Conservation (phyloP, 345 rosid species). For the Citrus medica region DNA sequence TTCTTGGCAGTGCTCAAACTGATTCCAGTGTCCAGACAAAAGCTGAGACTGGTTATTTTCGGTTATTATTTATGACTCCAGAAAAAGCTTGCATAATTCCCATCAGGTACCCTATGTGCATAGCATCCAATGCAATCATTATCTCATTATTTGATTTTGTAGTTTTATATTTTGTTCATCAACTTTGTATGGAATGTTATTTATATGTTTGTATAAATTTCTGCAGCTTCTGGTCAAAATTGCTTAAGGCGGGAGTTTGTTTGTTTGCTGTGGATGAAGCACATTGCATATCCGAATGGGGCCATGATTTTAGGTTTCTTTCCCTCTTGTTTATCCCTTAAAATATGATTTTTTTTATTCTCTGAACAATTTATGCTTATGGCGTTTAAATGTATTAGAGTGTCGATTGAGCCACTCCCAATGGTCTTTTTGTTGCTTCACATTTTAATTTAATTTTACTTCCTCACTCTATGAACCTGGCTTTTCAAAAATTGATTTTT, state of each 20-base stretch:
- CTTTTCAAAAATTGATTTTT: not conserved
- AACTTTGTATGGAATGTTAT: not conserved
- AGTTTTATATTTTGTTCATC: not conserved
- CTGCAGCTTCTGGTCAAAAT: constrained; percentile 40
- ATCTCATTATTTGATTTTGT: not conserved
- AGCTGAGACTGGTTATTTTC: constrained; percentile 40
- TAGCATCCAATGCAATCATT: not conserved
- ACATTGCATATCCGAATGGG: constrained; percentile 57
- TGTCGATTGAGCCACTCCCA: not conserved
- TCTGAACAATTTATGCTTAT: not conserved
- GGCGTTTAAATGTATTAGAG: not conserved
- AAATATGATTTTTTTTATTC: not conserved
- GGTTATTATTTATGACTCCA: constrained; percentile 42
- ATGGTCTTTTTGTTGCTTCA: not conserved
- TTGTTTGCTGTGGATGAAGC: constrained; percentile 51
- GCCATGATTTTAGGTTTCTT: constrained; percentile 49
- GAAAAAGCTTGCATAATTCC: constrained; percentile 43
- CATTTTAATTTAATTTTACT: not conserved
- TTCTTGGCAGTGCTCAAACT: constrained; percentile 43
- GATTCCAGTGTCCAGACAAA: constrained; percentile 30
- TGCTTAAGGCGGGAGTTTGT: constrained; percentile 37
- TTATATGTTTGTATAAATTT: not conserved
- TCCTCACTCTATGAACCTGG: not conserved
- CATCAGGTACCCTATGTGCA: constrained; percentile 21
- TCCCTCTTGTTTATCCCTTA: not conserved